phyloP scores from a whole-genome alignment of 306 rosid species.

The Acacia confusa region DNA sequence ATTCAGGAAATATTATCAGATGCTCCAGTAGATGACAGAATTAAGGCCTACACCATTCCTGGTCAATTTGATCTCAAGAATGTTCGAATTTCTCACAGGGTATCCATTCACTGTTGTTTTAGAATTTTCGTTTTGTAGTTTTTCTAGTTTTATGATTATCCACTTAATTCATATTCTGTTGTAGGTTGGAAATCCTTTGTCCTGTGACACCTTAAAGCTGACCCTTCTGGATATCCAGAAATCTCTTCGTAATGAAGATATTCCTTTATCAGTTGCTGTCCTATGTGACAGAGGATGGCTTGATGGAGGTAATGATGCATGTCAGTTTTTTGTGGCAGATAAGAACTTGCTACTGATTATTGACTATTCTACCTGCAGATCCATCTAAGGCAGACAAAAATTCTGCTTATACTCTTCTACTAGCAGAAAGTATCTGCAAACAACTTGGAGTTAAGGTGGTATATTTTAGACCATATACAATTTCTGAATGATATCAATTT shows the following conservation, averaged over 20 bases:
- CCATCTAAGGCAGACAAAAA: slow-evolving; percentile 82
- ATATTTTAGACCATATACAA: neutral
- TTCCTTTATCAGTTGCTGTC: slow-evolving; percentile 78
- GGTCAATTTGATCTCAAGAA: slow-evolving; percentile 59
- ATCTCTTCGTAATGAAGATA: slow-evolving; percentile 47
- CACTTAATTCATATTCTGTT: slow-evolving; percentile 8
- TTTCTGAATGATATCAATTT: neutral
- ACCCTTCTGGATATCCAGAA: slow-evolving; percentile 65
- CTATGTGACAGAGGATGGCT: slow-evolving; percentile 89
- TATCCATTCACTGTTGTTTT: slow-evolving; percentile 38
- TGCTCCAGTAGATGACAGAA: slow-evolving; percentile 70
- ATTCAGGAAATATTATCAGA: slow-evolving; percentile 85
- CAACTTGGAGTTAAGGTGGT: slow-evolving; percentile 80
- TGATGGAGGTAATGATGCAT: slow-evolving; percentile 62
- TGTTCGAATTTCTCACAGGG: slow-evolving; percentile 84
- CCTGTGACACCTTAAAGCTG: slow-evolving; percentile 71
- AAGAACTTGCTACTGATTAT: slow-evolving; percentile 36
- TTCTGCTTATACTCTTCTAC: slow-evolving; percentile 82
- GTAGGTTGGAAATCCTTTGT: slow-evolving; percentile 91
- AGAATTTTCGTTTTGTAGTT: slow-evolving; percentile 24
- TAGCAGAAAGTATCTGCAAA: slow-evolving; percentile 83
- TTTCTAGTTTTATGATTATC: slow-evolving; percentile 26
- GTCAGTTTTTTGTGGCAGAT: slow-evolving; percentile 19
- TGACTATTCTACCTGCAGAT: slow-evolving; percentile 62
- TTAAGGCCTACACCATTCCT: slow-evolving; percentile 42